Evolutionary conservation across 148 eudicot genomes (phyloP), one percentile per base, ranked within the genome.

Genomic region (Beta vulgaris): DNA sequence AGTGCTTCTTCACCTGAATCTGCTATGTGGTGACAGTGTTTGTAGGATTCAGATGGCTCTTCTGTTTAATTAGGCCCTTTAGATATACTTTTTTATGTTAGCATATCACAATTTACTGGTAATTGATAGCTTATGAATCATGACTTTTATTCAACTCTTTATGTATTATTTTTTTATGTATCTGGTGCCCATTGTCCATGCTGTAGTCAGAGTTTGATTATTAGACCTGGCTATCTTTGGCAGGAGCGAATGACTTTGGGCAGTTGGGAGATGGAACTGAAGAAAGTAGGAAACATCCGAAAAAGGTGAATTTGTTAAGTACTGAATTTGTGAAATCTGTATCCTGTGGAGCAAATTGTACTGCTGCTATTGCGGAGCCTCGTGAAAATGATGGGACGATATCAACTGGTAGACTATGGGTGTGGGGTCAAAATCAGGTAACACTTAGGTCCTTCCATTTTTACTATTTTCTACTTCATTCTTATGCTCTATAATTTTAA

Each of bases 371-470:
- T 82, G 91, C 97, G 74, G 91, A 88, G 73, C 95, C 99, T 72
- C 97, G 97, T 65, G 90, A 86, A 76, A 89, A 87, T 75, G 94
- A 92, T 87, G 98, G 95, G 76, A 86, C 88, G 69, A 46, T 81
- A 34, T 79, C 92, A 57, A 72, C 82, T 40, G 82, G 98, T 72
- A 87, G 98, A 79, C 93, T 96, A 67, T 96, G 99, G 99, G 93
- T 96, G 75, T 96, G 99, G 99, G 99, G 99, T 73, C 97, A 96
- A 79, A 96, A 96, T 83, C 99, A 96, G 94, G 99, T 96, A 44
- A 46, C 39, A 31, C 37, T 43, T 15, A 2, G 68, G 43, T 14
- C 64, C 32, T 37, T 69, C 59, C 49, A 44, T 44, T 65, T 82
- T 59, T 49, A 18, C 69, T 25, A 9, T 14, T 74, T 69, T 34